Evolutionary conservation across 1,284 basidiomycete species (phyloP).

Genomic region (Malassezia yamatoensis): DNA sequence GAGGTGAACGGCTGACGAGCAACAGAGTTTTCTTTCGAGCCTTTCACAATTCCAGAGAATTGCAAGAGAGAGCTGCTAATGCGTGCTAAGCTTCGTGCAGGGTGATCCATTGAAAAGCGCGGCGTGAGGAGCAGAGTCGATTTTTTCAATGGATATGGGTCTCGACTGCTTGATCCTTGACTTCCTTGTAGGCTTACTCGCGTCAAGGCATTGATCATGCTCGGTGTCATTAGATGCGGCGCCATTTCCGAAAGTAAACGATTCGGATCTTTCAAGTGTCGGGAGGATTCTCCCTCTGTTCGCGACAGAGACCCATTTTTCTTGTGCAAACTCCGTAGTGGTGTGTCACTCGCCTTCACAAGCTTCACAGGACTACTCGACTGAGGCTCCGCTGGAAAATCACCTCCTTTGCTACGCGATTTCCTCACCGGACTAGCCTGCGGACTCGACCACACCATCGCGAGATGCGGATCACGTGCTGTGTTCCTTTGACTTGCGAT

Average conservation of each 20-base stretch:
- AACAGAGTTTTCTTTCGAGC: background rate
- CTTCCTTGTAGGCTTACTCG: slow-evolving; percentile 26
- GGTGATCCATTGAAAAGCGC: slow-evolving; percentile 34
- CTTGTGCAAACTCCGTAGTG: background rate
- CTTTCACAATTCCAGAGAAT: slow-evolving; percentile 10
- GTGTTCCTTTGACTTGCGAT: background rate
- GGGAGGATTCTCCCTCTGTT: background rate
- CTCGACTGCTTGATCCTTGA: slow-evolving; percentile 26
- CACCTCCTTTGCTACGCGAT: too few species aligned
- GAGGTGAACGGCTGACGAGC: slow-evolving; percentile 22
- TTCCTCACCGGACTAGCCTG: background rate
- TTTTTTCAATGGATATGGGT: slow-evolving; percentile 24
- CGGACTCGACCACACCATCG: slow-evolving; percentile 1
- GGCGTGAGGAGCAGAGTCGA: slow-evolving; percentile 31
- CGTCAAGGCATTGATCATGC: slow-evolving; percentile 41
- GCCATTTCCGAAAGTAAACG: slow-evolving; percentile 45
- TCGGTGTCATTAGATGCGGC: slow-evolving; percentile 42
- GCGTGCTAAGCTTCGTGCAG: slow-evolving; percentile 39
- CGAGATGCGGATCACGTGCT: background rate
- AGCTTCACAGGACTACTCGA: too few species aligned
- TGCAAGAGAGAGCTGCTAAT: slow-evolving; percentile 29
- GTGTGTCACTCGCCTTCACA: too few species aligned
- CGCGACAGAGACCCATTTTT: background rate
- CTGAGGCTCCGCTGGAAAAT: too few species aligned
- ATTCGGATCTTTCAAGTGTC: slow-evolving; percentile 17